Evolutionary conservation across 1,139 yeast species (phyloP), one percentile per base, ranked within the genome.

Genomic region (Hyphopichia wangnamkhiaoensis): DNA sequence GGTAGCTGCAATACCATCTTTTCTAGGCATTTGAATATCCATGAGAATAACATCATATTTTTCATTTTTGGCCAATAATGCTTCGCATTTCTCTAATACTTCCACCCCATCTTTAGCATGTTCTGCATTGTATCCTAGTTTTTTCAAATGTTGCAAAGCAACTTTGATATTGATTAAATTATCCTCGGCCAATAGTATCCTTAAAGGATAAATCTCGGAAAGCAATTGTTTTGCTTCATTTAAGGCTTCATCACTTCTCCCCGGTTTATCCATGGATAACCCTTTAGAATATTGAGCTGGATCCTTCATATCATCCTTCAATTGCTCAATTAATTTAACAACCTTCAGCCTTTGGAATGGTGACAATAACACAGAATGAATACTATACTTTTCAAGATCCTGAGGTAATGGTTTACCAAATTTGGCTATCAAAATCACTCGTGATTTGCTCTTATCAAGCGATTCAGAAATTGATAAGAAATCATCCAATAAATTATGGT

Each of bases 11-110:
- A 74, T 71, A 1, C 80, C 80, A 42, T 76, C 80, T 56, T 72
- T 74, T 16, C 71, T 58, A 2, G 82, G 82, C 78, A 76, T 74
- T 49, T 76, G 82, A 35, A 76, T 74, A 52, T 76, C 82, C 80
- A 76, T 75, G 40, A 76, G 59, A 3, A 76, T 67, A 34, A 74
- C 65, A 52, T 78, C 79, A 50, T 75, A 76, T 54, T 63, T 63
- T 31, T 59, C 59, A 18, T 65, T 68, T 40, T 54, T 55, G 9
- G 52, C 53, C 30, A 61, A 55, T 20, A 49, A 40, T 5, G 31
- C 47, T 32, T 58, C 50, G 45, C 76, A 73, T 51, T 58, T 67
- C 34, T 68, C 72, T 14, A 76, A 45, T 2, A 67, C 81, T 42
- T 73, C 79, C 17, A 73, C 71, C 0, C 82, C 82, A 47, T 76